Evolutionary conservation across 2,329 filamentous ascomycete species (phyloP), one percentile per base, ranked within the genome.

Genomic region (Neonectria magnoliae): DNA sequence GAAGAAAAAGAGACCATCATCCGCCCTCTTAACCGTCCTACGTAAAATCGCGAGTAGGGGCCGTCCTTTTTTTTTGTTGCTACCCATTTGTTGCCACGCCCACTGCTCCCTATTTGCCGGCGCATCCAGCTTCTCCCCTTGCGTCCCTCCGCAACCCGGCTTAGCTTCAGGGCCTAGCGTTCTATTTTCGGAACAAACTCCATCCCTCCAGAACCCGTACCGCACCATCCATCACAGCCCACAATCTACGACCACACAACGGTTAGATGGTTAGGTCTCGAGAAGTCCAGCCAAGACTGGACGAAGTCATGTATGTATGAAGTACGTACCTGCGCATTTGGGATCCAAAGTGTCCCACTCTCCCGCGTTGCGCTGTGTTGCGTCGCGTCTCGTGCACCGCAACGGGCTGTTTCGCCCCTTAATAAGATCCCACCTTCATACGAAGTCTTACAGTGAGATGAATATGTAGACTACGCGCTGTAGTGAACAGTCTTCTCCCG

Each of bases 161-260:
- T 45, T 50, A 50, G 27, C 47, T 29, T 18, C 27, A 29, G 42
- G 14, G 42, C 42, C 14, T 22, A 10, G 47, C 47, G 48, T 29
- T 29, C 48, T 51, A 51, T 51, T 51, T 51, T 33, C 48, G 36
- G 48, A 51, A 51, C 48, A 51, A 8, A 33, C 10, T 18, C 48
- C 48, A 33, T 51, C 48, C 48, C 18, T 29, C 48, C 29, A 51
- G 48, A 31, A 18, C 48, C 29, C 48, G 7, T 29, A 29, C 29
- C 29, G 29, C 9, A 10, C 29, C 29, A 29, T 29, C 20, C 20
- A 25, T 36, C 13, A 16, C 33, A 36, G 33, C 33, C 36, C 36
- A 38, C 36, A 38, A n/a, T 38, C 36, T 14, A 6, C 7, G 36
- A 38, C 36, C 36, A 38, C 36, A 38, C 36, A 38, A 38, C 36